phyloP scores from a whole-genome alignment of 1,139 yeast species.

The Pneumocystis jirovecii region DNA sequence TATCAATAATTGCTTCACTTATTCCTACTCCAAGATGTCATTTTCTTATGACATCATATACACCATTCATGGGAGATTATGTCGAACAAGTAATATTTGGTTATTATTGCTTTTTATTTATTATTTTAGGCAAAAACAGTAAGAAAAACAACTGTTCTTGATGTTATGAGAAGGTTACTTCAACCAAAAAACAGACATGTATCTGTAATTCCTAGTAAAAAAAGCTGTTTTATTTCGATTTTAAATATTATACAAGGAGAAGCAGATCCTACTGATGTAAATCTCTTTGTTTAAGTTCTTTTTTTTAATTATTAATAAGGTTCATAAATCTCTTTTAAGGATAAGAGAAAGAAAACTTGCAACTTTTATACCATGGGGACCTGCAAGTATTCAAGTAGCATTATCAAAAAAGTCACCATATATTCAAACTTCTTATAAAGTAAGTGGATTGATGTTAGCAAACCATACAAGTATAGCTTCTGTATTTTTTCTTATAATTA shows the following conservation, averaged over 20 bases:
- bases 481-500: conserved; percentile 2
- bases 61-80: conserved; percentile 63
- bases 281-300: not conserved
- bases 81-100: conserved; percentile 23
- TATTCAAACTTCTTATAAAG: conserved; percentile 20
- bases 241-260: conserved; percentile 65
- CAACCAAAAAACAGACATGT: conserved; percentile 73
- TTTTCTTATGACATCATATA: conserved; percentile 70
- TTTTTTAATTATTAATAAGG: not conserved
- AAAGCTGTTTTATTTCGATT: conserved; percentile 49
- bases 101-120: not conserved
- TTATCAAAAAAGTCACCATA: conserved; percentile 63
- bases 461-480: conserved; percentile 18
- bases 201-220: conserved; percentile 28
- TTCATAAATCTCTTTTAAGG: conserved; percentile 63
- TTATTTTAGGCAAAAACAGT: conserved; percentile 36
- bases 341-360: conserved; percentile 54
- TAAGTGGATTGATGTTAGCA: conserved; percentile 19
- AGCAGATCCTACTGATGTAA: conserved; percentile 48
- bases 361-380: conserved; percentile 75
- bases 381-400: conserved; percentile 66
- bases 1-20: conserved; percentile 66
- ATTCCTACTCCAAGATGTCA: conserved; percentile 85
- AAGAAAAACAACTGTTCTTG: conserved; percentile 66
- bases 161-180: conserved; percentile 64